Evolutionary conservation across 768 basidiomycete species (phyloP), one percentile per base, ranked within the genome.

Genomic region (Suillus subluteus): DNA sequence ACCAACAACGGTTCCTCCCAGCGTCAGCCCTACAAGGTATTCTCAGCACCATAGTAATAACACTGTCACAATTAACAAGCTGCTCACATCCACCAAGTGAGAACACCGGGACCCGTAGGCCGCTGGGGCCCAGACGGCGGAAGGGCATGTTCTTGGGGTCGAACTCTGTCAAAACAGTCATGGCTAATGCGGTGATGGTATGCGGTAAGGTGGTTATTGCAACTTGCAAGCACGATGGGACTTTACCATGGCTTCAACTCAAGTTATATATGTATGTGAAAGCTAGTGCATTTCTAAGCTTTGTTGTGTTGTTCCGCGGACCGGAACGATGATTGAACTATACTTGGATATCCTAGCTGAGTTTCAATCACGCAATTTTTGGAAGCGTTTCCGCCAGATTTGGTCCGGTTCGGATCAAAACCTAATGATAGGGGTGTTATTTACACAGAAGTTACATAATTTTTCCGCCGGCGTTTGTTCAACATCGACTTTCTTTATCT

Each of bases 81-180:
- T 26, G 69, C 76, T 66, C 59, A 82, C 84, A 86, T 69, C 82
- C 82, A 66, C 86, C 87, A 44, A 86, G 80, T 13, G 81, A 82
- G 76, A 88, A 83, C 18, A 83, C 73, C 8, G 84, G 82, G 5
- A 87, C 86, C 44, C 82, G 78, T 64, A 86, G 72, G 18, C 86
- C 85, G 41, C 79, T 80, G 23, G 77, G 70, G 55, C 85, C 85
- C 15, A 85, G 75, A 62, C 81, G 79, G 65, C 81, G 79, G 72
- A 79, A 81, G 15, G 69, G 73, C 80, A 81, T 81, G 43, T 73
- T 72, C 73, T 82, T 82, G 64, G 76, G 76, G 35, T 81, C 71
- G 62, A 76, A 81, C 58, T 79, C 79, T n/a, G 73, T 67, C 64
- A 71, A 68, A 62, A 73, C 73, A 4, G 23, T 18, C 77, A 78